Conservation (phyloP, 2,329 filamentous ascomycete species). For the Fusarium decemcellulare region DNA sequence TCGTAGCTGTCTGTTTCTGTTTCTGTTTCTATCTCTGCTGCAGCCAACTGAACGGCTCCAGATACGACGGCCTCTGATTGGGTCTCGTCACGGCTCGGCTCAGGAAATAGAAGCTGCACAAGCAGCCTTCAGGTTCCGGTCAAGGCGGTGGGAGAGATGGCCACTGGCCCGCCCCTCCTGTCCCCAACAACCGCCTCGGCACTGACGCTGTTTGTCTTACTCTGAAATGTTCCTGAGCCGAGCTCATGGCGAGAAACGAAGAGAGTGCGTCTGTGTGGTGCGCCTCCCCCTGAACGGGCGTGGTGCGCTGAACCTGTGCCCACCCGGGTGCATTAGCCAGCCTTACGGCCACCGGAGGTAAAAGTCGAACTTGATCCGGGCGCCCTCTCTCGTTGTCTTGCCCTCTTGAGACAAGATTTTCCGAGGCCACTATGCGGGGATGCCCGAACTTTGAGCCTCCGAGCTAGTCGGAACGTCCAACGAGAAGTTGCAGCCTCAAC, state of each 20-base stretch:
- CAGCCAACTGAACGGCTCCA: background rate
- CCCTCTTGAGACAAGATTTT: background rate
- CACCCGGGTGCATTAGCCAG: constrained; percentile 37
- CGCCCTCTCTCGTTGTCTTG: background rate
- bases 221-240: no score
- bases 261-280: background rate
- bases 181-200: constrained; percentile 3
- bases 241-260: background rate
- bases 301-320: constrained; percentile 5
- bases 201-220: constrained; percentile 21
- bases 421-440: background rate
- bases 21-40: background rate
- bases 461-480: constrained; percentile 20
- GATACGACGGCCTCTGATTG: background rate
- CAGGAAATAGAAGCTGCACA: background rate
- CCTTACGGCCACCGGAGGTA: constrained; percentile 18
- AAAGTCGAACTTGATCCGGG: background rate
- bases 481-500: constrained; percentile 24
- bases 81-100: background rate
- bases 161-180: background rate
- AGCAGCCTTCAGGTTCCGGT: constrained; percentile 4
- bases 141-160: background rate
- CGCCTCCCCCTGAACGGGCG: constrained; percentile 14
- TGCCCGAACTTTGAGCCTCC: constrained; percentile 27
- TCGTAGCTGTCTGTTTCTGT: background rate